A percentile compares a stretch with the other conserved stretches of the same genome.
Evolutionary conservation across 495 filamentous ascomycete genomes (phyloP).

Genomic region (Hypoxylon intermedium): DNA sequence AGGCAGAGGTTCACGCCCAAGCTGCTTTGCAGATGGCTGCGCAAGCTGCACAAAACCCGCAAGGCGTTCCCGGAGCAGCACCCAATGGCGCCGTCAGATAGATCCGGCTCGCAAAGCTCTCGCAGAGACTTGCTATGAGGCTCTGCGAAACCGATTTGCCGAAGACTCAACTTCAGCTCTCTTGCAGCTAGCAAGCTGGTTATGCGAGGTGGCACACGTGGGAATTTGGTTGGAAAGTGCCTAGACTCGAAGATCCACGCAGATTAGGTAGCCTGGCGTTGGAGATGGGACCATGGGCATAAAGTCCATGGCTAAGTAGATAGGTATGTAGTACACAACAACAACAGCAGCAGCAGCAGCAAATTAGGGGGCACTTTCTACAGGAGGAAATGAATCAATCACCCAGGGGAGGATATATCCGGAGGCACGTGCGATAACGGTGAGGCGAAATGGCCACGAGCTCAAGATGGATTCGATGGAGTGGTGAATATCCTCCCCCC

Average conservation of each 20-base stretch:
- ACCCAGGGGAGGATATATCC: constrained; percentile 32
- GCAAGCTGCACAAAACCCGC: constrained; percentile 35
- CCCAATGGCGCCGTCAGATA: constrained; percentile 45
- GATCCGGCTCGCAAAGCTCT: not conserved
- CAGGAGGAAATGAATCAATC: not conserved
- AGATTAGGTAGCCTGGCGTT: not conserved
- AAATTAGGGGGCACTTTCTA: not conserved
- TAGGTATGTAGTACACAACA: constrained; percentile 6
- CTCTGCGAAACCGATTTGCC: not conserved
- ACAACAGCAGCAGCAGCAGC: too few relatives aligned
- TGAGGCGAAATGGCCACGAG: constrained; percentile 7
- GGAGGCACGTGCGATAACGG: constrained; percentile 22
- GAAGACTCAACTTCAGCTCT: constrained; percentile 8
- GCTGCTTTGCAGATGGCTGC: constrained; percentile 42
- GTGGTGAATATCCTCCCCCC: constrained; percentile 3
- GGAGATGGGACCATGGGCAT: constrained; percentile 22
- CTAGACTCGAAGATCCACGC: constrained; percentile 1
- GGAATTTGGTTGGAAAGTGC: constrained; percentile 14
- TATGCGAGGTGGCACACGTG: constrained; percentile 1
- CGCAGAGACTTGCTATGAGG: not conserved
- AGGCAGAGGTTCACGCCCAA: constrained; percentile 68
- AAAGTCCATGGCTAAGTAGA: constrained; percentile 1
- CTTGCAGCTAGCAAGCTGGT: constrained; percentile 10
- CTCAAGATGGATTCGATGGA: constrained; percentile 23
- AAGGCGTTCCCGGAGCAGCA: constrained; percentile 22